phyloP scores from a whole-genome alignment of 2,329 filamentous ascomycete species.

The Pseudocercospora pini-densiflorae region DNA sequence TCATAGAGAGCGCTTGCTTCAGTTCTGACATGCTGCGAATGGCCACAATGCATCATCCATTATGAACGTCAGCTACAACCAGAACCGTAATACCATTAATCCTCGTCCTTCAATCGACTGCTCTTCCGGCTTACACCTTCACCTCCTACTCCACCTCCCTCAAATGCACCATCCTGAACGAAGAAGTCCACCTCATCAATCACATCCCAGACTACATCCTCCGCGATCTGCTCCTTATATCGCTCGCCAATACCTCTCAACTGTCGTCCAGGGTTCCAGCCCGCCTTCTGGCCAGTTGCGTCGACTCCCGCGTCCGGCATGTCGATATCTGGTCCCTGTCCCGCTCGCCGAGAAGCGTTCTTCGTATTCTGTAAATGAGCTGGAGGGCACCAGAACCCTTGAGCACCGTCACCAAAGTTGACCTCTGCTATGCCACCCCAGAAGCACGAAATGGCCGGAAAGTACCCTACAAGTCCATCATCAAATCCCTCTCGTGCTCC shows the following conservation, averaged over 20 bases:
- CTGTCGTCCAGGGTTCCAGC: conserved; percentile 40
- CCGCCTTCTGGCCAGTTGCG: conserved; percentile 27
- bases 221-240: conserved; percentile 90
- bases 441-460: conserved; percentile 91
- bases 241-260: conserved; percentile 73
- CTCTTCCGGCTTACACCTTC: conserved; percentile 27
- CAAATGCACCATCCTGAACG: conserved; percentile 66
- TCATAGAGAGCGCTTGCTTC: not conserved
- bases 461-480: conserved; percentile 94
- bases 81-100: conserved; percentile 42
- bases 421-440: conserved; percentile 87
- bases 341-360: conserved; percentile 1
- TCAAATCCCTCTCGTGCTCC: conserved; percentile 83
- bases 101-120: conserved; percentile 30
- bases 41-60: not conserved
- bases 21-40: not conserved
- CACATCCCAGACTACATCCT: conserved; percentile 91
- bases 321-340: conserved; percentile 39
- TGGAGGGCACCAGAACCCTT: conserved; percentile 85
- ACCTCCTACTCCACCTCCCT: conserved; percentile 30
- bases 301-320: conserved; percentile 36
- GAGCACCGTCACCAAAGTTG: conserved; percentile 87
- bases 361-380: conserved; percentile 49
- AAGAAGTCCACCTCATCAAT: conserved; percentile 94
- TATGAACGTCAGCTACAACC: conserved; percentile 21